Percentiles rank a stretch among this genome's conserved stretches.
Evolutionary conservation across 2,329 filamentous ascomycete genomes (phyloP).

Genomic region (Colletotrichum magnum): DNA sequence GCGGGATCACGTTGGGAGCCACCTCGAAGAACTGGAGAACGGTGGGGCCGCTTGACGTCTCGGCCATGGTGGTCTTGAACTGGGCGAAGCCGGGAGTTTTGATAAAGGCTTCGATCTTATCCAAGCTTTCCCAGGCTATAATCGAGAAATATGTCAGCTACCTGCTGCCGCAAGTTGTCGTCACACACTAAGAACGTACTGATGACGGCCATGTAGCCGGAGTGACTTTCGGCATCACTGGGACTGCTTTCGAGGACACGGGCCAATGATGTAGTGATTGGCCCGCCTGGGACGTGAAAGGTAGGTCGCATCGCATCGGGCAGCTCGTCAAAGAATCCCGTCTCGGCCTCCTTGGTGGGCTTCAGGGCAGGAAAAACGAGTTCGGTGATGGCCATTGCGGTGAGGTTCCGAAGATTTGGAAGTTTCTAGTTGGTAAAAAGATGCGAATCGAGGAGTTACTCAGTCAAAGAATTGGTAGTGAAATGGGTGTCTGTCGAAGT

Average conservation of each 20-base stretch:
- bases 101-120: not conserved
- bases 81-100: not conserved
- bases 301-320: not conserved
- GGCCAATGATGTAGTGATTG: not conserved
- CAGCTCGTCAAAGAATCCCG: not conserved
- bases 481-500: too few species aligned
- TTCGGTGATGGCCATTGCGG: constrained; percentile 20
- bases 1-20: not conserved
- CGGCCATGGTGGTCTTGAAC: not conserved
- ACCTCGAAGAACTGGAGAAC: constrained; percentile 18
- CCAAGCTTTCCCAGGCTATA: constrained; percentile 20
- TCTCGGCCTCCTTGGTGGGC: not conserved
- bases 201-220: constrained; percentile 13
- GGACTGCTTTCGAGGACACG: constrained; percentile 20
- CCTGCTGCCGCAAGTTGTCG: too few species aligned
- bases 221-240: constrained; percentile 4
- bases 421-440: too few species aligned
- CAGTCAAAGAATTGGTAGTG: too few species aligned
- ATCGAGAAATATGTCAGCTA: too few species aligned
- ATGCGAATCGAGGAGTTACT: too few species aligned
- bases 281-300: constrained; percentile 3
- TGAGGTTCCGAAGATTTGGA: too few species aligned
- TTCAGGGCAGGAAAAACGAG: constrained; percentile 11
- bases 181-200: constrained; percentile 1
- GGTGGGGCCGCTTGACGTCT: not conserved